Base-by-base conservation (phyloP, 2,329 filamentous ascomycete species). In the Cercospora brassicicola region DNA sequence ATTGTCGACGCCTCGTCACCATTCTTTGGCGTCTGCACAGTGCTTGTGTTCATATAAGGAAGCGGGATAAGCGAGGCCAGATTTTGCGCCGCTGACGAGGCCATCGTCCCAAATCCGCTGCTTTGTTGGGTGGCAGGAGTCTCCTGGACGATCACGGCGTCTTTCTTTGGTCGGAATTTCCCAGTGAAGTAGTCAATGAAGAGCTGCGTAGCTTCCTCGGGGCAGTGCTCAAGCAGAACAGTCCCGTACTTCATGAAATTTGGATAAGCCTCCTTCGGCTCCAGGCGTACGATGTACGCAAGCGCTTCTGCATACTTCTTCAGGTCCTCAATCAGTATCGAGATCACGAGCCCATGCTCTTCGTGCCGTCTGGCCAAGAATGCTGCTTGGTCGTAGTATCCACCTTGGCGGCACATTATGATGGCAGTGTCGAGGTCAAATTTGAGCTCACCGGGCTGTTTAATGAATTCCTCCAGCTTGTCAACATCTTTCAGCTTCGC, bases 381-480 rank as follows among this genome's bases (percentile, higher is more conserved):
- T 3, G 94, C 95, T 13, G 95, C 95, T 82, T 99, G 96, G 68
- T 98, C 94, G 75, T 90, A 96, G 79, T 99, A 99, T 0, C 95
- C 94, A 10, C 94, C 95, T 81, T 99, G 95, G 30, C 96, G 88
- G 77, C 95, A 99, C 93, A 99, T 97, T 1, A 91, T 89, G 71
- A 99, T 99, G 13, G 95, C 95, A 0, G 95, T 99, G 73, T 99
- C 95, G 2, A 98, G 85, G 78, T 99, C 95, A 76, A 99, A 99
- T 76, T 96, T 97, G 51, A 97, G 86, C 74, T 97, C 94, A 2
- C 92, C 93, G 0, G 94, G 94, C 30, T 93, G 94, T 77, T 96
- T 96, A 81, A 99, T 99, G 73, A 99, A 99, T 26, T 91, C 91
- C 76, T 99, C 94, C 6, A 99, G 85, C 81, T 99, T 99, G 66